A percentile compares a stretch with the other conserved stretches of the same genome.
These are phyloP conservation scores for Coemansia sp. DNA, from an alignment of 192 early-diverging fungal genomes.

Conservation along the genomic window DNA sequence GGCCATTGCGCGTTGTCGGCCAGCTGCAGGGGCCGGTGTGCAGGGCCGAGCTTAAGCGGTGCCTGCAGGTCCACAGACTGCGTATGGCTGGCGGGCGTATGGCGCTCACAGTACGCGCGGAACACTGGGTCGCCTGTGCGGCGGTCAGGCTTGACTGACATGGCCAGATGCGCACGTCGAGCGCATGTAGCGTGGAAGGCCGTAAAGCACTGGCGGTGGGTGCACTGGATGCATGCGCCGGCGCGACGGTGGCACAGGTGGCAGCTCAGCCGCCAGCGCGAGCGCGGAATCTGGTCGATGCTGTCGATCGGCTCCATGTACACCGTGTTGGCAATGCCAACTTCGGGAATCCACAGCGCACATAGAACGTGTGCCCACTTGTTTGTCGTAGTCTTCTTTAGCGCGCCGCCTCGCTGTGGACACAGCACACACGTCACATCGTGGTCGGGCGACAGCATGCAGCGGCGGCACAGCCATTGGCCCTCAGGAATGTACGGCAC, in stretches of 20 bases:
- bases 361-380: constrained; percentile 96
- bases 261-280: constrained; percentile 85
- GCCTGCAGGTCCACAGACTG: constrained; percentile 31
- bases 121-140: constrained; percentile 64
- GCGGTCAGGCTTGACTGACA: constrained; percentile 71
- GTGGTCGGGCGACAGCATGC: constrained; percentile 92
- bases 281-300: constrained; percentile 84
- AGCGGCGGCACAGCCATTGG: constrained; percentile 97
- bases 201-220: constrained; percentile 80
- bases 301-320: constrained; percentile 99
- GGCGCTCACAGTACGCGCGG: constrained; percentile 85
- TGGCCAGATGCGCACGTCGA: constrained; percentile 79
- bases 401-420: constrained; percentile 89
- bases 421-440: constrained; percentile 90
- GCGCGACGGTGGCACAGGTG: constrained; percentile 78
- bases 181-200: constrained; percentile 96
- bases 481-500: constrained; percentile 99
- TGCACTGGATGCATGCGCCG: constrained; percentile 96
- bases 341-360: constrained; percentile 97
- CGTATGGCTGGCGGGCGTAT: constrained; percentile 67
- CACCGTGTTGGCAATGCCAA: constrained; percentile 78
- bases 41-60: constrained; percentile 18
- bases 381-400: constrained; percentile 91
- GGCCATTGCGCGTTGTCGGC: not conserved
- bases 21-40: not conserved